A percentile compares a stretch with the other conserved stretches of the same genome.
Evolutionary conservation across 257 asterid genomes (phyloP).

Genomic region (Solanum etuberosum): DNA sequence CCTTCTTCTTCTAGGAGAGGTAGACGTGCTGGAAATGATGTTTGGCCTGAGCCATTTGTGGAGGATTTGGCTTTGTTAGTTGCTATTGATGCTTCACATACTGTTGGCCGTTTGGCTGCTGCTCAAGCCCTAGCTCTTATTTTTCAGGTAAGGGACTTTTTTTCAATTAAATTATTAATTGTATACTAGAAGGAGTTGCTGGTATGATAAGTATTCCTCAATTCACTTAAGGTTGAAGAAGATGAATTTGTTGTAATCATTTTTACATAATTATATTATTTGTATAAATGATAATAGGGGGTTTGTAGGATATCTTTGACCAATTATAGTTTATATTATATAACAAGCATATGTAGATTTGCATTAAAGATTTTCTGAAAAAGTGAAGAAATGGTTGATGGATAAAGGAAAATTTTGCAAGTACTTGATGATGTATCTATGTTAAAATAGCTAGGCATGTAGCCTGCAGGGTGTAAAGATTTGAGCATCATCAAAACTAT

Average conservation of each 20-base stretch:
- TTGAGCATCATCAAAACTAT: neutral
- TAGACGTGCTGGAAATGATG: conserved; percentile 30
- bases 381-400: neutral
- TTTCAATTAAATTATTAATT: neutral
- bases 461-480: neutral
- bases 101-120: conserved; percentile 55
- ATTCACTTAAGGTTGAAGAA: neutral
- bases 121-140: conserved; percentile 60
- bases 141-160: conserved; percentile 35
- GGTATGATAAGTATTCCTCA: neutral
- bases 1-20: conserved; percentile 44
- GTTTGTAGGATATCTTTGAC: neutral
- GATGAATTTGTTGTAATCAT: neutral
- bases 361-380: neutral
- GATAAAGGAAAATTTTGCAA: neutral
- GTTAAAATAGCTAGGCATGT: neutral
- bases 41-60: conserved; percentile 80
- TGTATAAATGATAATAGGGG: neutral
- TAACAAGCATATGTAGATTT: neutral
- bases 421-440: neutral
- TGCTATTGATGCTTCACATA: conserved; percentile 44
- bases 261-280: neutral
- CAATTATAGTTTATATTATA: neutral
- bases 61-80: conserved; percentile 63
- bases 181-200: neutral